A percentile compares a stretch with the other conserved stretches of the same genome.
phyloP scores from a whole-genome alignment of 805 yeast genomes.

The Zygosaccharomyces siamensis region DNA sequence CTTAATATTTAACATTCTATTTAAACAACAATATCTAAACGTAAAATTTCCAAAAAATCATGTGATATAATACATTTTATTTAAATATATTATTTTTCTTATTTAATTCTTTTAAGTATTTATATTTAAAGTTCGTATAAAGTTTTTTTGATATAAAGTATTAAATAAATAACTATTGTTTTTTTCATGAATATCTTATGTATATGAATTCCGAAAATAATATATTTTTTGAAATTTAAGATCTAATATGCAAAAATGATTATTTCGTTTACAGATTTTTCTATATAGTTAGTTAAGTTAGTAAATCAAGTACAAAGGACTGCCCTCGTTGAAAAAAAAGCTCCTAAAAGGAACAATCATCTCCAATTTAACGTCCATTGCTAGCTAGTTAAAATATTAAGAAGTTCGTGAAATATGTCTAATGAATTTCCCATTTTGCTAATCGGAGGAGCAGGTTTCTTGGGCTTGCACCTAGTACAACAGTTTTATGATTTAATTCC shows the following conservation, averaged over 20 bases:
- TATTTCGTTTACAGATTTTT: no score
- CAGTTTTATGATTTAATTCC: constrained; percentile 67
- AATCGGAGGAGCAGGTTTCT: constrained; percentile 94
- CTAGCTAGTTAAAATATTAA: background rate
- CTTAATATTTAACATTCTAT: no score
- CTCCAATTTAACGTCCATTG: no score
- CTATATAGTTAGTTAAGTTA: no score
- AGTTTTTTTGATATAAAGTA: background rate
- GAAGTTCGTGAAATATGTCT: constrained; percentile 10
- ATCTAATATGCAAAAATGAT: background rate
- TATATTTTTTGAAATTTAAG: background rate
- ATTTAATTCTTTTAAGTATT: background rate
- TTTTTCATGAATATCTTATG: background rate
- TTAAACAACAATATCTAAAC: no score
- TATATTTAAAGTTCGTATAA: background rate
- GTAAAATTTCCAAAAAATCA: background rate
- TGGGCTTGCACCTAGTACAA: constrained; percentile 86
- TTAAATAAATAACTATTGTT: background rate
- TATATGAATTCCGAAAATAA: background rate
- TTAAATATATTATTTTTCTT: background rate
- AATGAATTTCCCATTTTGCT: constrained; percentile 50
- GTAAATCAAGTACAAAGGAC: no score
- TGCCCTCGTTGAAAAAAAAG: no score
- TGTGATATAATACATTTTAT: background rate
- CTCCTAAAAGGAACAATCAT: no score